These are phyloP conservation scores for Chrysoporthe puriensis DNA, from an alignment of 2,329 filamentous ascomycete species.

Conservation along the genomic window DNA sequence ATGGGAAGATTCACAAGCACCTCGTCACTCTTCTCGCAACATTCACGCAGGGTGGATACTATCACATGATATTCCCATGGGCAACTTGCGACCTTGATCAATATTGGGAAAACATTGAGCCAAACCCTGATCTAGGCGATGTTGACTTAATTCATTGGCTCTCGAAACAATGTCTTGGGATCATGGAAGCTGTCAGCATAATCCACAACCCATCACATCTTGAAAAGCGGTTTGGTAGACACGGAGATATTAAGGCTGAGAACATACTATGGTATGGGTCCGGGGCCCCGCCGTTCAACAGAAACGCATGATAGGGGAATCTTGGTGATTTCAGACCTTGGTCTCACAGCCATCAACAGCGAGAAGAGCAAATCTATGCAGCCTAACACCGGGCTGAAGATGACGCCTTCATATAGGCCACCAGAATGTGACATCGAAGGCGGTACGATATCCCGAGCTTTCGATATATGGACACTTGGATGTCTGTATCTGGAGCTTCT, in stretches of 20 bases:
- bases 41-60: neutral
- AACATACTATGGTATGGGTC: constrained; percentile 32
- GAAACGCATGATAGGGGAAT: constrained; percentile 1
- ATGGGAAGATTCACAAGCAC: constrained; percentile 8
- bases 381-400: constrained; percentile 5
- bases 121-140: neutral
- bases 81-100: constrained; percentile 9
- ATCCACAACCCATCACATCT: constrained; percentile 19
- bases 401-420: constrained; percentile 22
- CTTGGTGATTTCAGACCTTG: constrained; percentile 24
- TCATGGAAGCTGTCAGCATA: constrained; percentile 15
- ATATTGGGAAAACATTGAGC: constrained; percentile 5
- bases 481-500: constrained; percentile 37
- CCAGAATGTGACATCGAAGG: constrained; percentile 18
- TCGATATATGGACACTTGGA: constrained; percentile 37
- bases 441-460: constrained; percentile 24
- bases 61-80: constrained; percentile 22
- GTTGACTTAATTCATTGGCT: constrained; percentile 10
- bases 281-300: neutral
- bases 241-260: constrained; percentile 34
- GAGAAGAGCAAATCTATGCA: constrained; percentile 20
- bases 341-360: constrained; percentile 21
- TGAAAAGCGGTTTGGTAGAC: constrained; percentile 17
- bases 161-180: constrained; percentile 14
- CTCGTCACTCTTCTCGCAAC: constrained; percentile 20